Evolutionary conservation across 768 basidiomycete species (phyloP).

Genomic region (Suillus clintonianus): DNA sequence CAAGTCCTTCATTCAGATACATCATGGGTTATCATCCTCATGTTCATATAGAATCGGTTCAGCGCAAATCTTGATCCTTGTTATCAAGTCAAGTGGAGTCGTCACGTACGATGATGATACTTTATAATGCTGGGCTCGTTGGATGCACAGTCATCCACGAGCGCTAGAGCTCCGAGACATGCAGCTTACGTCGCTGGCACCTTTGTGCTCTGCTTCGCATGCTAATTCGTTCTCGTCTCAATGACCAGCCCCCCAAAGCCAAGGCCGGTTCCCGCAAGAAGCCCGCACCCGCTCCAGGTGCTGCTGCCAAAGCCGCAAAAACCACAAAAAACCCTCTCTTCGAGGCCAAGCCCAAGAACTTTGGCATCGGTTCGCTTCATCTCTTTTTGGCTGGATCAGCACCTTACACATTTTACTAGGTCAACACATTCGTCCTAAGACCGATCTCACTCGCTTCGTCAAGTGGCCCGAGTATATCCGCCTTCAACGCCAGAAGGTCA

Average conservation of each 20-base stretch:
- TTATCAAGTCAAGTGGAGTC: slow-evolving; percentile 39
- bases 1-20: slow-evolving; percentile 43
- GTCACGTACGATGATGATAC: slow-evolving; percentile 37
- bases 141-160: slow-evolving; percentile 20
- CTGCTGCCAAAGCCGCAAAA: slow-evolving; percentile 75
- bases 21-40: slow-evolving; percentile 4
- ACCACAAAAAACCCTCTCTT: slow-evolving; percentile 94
- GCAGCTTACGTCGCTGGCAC: slow-evolving; percentile 29
- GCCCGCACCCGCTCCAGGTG: slow-evolving; percentile 82
- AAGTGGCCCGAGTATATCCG: slow-evolving; percentile 99
- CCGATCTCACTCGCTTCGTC: slow-evolving; percentile 95
- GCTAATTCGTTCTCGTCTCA: slow-evolving; percentile 68
- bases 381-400: neutral
- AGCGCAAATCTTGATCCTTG: slow-evolving; percentile 17
- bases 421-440: slow-evolving; percentile 88
- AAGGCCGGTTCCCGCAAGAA: slow-evolving; percentile 78
- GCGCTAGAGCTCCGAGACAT: slow-evolving; percentile 58
- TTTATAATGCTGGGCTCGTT: slow-evolving; percentile 44
- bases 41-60: slow-evolving; percentile 21
- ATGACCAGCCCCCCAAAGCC: slow-evolving; percentile 85
- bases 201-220: slow-evolving; percentile 15
- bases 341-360: slow-evolving; percentile 88
- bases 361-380: slow-evolving; percentile 83
- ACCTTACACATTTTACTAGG: slow-evolving; percentile 48
- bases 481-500: slow-evolving; percentile 97